Evolutionary conservation across 768 basidiomycete species (phyloP).

Genomic region (Macrolepiota dolichaula): DNA sequence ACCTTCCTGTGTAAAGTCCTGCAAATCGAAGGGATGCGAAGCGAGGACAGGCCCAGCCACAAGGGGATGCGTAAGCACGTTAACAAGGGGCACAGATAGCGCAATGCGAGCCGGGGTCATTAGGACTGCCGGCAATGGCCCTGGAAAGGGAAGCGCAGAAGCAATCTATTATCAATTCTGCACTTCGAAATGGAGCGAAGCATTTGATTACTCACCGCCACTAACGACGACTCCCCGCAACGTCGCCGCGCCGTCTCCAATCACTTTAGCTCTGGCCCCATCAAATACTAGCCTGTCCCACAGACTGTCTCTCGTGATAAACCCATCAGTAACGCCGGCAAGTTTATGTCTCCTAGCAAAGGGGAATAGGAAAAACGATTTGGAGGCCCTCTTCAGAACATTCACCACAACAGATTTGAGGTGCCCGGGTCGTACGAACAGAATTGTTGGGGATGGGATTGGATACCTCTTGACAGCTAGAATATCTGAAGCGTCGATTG

Average conservation of each 20-base stretch:
- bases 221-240: slow-evolving; percentile 70
- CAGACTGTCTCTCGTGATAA: slow-evolving; percentile 71
- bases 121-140: slow-evolving; percentile 41
- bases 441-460: slow-evolving; percentile 72
- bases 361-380: slow-evolving; percentile 49
- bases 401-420: slow-evolving; percentile 48
- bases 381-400: slow-evolving; percentile 53
- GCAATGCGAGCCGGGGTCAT: slow-evolving; percentile 68
- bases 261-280: slow-evolving; percentile 52
- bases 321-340: slow-evolving; percentile 66
- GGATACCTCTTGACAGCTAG: slow-evolving; percentile 45
- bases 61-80: slow-evolving; percentile 55
- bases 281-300: slow-evolving; percentile 84
- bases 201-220: slow-evolving; percentile 49
- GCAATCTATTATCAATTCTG: slow-evolving; percentile 3
- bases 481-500: slow-evolving; percentile 43
- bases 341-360: slow-evolving; percentile 80
- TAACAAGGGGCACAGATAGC: slow-evolving; percentile 74
- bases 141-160: slow-evolving; percentile 27
- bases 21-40: slow-evolving; percentile 82
- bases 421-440: slow-evolving; percentile 71
- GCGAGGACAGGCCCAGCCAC: slow-evolving; percentile 79
- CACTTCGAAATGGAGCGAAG: neutral
- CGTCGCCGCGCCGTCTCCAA: slow-evolving; percentile 59
- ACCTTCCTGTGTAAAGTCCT: slow-evolving; percentile 50